Evolutionary conservation across 805 yeast species (phyloP).

Genomic region (Allodekkera sacchari): DNA sequence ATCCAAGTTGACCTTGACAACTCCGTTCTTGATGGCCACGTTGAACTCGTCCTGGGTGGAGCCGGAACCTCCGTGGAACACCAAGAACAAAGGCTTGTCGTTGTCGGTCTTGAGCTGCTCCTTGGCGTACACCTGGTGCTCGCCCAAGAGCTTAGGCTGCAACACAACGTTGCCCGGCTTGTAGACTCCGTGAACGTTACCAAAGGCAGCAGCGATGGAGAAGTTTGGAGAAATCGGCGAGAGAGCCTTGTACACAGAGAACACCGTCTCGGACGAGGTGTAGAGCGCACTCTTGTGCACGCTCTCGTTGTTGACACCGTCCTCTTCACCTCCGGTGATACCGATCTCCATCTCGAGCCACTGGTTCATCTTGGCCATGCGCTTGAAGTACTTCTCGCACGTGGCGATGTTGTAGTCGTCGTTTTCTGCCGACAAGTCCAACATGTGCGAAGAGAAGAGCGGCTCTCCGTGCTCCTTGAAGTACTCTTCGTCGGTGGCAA

Average conservation of each 20-base stretch:
- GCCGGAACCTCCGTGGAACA: slow-evolving; percentile 99
- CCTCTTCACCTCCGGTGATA: slow-evolving; percentile 99
- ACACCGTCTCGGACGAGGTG: slow-evolving; percentile 94
- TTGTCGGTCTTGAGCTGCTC: slow-evolving; percentile 46
- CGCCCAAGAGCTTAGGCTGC: slow-evolving; percentile 88
- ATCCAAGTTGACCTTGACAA: slow-evolving; percentile 97
- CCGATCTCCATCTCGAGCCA: slow-evolving; percentile 99
- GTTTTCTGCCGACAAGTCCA: slow-evolving; percentile 93
- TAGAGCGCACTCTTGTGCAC: slow-evolving; percentile 81
- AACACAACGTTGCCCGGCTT: slow-evolving; percentile 97
- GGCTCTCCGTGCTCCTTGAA: slow-evolving; percentile 85
- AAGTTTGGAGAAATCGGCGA: slow-evolving; percentile 91
- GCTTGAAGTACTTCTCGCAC: slow-evolving; percentile 90
- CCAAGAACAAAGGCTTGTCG: slow-evolving; percentile 78
- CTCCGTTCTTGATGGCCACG: slow-evolving; percentile 88
- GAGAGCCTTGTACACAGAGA: slow-evolving; percentile 82
- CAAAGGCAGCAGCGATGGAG: slow-evolving; percentile 99
- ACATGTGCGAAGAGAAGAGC: slow-evolving; percentile 97
- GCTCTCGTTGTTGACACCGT: slow-evolving; percentile 98
- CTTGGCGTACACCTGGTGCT: slow-evolving; percentile 87
- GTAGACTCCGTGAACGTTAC: slow-evolving; percentile 99
- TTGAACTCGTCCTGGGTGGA: slow-evolving; percentile 87
- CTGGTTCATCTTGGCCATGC: slow-evolving; percentile 90
- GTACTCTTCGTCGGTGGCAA: slow-evolving; percentile 92
- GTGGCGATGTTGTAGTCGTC: slow-evolving; percentile 93